Percentiles rank a stretch among this genome's conserved stretches.
Conservation (phyloP, 225 moss, liverwort and hornwort species). For the Rhytidiadelphus loreus region DNA sequence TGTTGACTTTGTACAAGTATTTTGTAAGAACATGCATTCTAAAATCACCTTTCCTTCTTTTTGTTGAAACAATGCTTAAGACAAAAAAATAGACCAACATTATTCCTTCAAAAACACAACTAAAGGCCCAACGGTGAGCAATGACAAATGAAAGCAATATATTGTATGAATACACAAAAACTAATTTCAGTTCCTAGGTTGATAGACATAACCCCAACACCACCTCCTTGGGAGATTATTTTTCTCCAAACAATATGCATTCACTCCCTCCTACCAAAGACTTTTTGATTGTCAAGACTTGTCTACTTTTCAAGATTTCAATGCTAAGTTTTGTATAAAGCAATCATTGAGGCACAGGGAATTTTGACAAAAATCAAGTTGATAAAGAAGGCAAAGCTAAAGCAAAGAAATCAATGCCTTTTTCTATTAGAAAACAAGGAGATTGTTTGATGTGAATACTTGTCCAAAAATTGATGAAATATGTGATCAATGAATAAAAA, state of each 20-base stretch:
- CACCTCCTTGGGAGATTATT: not conserved
- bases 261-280: not conserved
- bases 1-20: not conserved
- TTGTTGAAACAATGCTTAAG: not conserved
- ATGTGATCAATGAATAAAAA: too few species aligned
- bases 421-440: too few species aligned
- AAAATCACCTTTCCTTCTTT: not conserved
- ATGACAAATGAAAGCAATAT: not conserved
- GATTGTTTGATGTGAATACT: too few species aligned
- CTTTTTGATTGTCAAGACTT: not conserved
- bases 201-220: not conserved
- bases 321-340: too few species aligned
- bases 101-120: not conserved
- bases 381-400: too few species aligned
- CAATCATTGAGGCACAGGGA: too few species aligned
- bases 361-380: too few species aligned
- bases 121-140: not conserved
- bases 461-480: too few species aligned
- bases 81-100: not conserved
- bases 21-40: not conserved
- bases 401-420: too few species aligned
- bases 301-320: not conserved
- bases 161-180: not conserved
- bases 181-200: not conserved
- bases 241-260: not conserved